Conservation (phyloP, 768 basidiomycete genomes). For the Arthromyces matolae region DNA sequence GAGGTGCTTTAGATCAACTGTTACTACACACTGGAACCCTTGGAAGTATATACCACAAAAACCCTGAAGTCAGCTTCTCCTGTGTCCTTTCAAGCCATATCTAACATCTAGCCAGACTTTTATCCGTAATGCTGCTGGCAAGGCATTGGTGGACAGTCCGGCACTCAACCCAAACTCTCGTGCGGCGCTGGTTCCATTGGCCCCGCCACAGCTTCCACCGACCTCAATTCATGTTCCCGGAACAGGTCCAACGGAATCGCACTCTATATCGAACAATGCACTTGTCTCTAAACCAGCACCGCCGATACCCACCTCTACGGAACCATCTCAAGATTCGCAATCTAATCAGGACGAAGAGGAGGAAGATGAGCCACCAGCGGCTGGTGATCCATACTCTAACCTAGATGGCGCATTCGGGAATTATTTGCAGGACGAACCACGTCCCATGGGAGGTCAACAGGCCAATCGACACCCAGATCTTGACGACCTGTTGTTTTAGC, state of each 20-base stretch:
- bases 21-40: conserved; percentile 91
- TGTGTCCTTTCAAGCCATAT: neutral
- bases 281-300: conserved; percentile 29
- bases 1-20: conserved; percentile 92
- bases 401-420: conserved; percentile 73
- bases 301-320: conserved; percentile 25
- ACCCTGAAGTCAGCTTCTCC: conserved; percentile 67
- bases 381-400: conserved; percentile 77
- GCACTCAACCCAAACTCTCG: conserved; percentile 83
- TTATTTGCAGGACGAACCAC: conserved; percentile 70
- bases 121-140: conserved; percentile 84
- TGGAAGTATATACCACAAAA: conserved; percentile 97
- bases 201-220: conserved; percentile 48
- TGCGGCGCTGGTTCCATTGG: conserved; percentile 60
- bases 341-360: conserved; percentile 33
- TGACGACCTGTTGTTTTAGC: conserved; percentile 66
- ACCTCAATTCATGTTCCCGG: conserved; percentile 51
- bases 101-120: conserved; percentile 62
- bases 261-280: conserved; percentile 21
- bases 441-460: conserved; percentile 46
- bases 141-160: conserved; percentile 81
- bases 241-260: conserved; percentile 58
- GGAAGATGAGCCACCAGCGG: conserved; percentile 37
- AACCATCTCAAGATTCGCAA: conserved; percentile 22
- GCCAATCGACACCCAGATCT: conserved; percentile 42